Evolutionary conservation across 768 basidiomycete genomes (phyloP), one percentile per base, ranked within the genome.

Genomic region (Mrakia frigida): DNA sequence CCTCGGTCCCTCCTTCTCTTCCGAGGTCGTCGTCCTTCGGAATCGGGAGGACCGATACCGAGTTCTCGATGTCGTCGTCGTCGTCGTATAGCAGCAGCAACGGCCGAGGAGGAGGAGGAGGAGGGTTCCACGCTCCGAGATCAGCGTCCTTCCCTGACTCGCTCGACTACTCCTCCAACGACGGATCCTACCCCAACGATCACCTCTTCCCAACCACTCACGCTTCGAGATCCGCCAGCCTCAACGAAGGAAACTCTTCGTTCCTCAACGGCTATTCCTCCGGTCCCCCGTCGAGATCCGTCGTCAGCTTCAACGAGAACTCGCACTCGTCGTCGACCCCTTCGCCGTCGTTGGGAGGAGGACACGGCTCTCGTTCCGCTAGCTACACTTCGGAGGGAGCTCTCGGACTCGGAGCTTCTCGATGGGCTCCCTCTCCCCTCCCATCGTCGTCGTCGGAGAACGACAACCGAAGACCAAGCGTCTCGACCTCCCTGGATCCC

Each of bases 1-100:
- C 74, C 23, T 52, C 74, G 4, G 63, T 75, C 56, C 74, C 74
- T 9, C 74, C 74, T 18, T 70, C 69, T 9, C 69, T 70, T 28
- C 69, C 69, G 16, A 46, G 53, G 52, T 59, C 70, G 5, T 33
- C 28, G 14, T 56, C 70, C 23, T 52, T n/a, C 33, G 35, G 35
- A 52, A 33, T 35, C 2, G 52, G 37, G 7, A 68, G 11, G 31
- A 3, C 65, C 35, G 16, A 9, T 21, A 6, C 21, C 21, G 1
- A 67, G 25, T 37, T 11, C 33, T 9, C n/a, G n/a, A n/a, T n/a
- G n/a, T n/a, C n/a, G 9, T 65, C 46, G 23, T 35, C 53, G 2
- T 59, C 70, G 50, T 31, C 53, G 7, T 31, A 33, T 13, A 43
- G 35, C 43, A n/a, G 13, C 43, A 13, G 9, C 25, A 18, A 14